A percentile compares a stretch with the other conserved stretches of the same genome.
Evolutionary conservation across 495 filamentous ascomycete genomes (phyloP).

Genomic region (Tuber aestivum): DNA sequence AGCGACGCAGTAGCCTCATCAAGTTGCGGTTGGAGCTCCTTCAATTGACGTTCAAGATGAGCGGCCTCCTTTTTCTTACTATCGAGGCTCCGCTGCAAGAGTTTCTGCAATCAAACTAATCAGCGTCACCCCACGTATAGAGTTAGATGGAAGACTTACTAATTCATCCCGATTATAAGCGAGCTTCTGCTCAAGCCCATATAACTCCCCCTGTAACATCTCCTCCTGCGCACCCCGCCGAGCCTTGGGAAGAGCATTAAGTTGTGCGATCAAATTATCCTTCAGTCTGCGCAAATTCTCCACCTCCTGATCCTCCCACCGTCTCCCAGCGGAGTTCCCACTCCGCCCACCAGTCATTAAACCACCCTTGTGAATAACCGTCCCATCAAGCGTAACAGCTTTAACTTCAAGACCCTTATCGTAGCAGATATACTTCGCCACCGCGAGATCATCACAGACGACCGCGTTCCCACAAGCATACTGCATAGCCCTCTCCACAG

Average conservation of each 20-base stretch:
- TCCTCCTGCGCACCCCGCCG: slow-evolving; percentile 72
- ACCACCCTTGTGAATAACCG: slow-evolving; percentile 93
- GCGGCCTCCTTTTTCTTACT: slow-evolving; percentile 80
- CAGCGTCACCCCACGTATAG: slow-evolving; percentile 45
- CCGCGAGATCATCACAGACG: slow-evolving; percentile 78
- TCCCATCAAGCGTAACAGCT: slow-evolving; percentile 86
- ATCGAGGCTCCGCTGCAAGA: slow-evolving; percentile 72
- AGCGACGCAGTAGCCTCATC: slow-evolving; percentile 63
- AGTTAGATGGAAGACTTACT: background rate
- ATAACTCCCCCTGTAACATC: slow-evolving; percentile 68
- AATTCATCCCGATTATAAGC: slow-evolving; percentile 67
- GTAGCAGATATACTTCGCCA: slow-evolving; percentile 86
- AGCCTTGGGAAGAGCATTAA: slow-evolving; percentile 67
- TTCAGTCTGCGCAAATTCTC: slow-evolving; percentile 55
- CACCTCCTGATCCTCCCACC: slow-evolving; percentile 84
- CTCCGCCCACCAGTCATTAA: slow-evolving; percentile 91
- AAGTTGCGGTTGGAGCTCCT: slow-evolving; percentile 71
- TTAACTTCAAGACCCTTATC: slow-evolving; percentile 80
- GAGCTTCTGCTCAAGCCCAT: slow-evolving; percentile 73
- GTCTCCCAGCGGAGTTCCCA: slow-evolving; percentile 63
- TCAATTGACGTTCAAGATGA: slow-evolving; percentile 62
- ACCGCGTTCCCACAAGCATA: slow-evolving; percentile 95
- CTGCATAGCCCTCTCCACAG: slow-evolving; percentile 81
- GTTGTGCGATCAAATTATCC: slow-evolving; percentile 66
- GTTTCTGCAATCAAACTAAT: background rate